phyloP scores from a whole-genome alignment of 768 basidiomycete genomes.

The Leccinum uliginosum region DNA sequence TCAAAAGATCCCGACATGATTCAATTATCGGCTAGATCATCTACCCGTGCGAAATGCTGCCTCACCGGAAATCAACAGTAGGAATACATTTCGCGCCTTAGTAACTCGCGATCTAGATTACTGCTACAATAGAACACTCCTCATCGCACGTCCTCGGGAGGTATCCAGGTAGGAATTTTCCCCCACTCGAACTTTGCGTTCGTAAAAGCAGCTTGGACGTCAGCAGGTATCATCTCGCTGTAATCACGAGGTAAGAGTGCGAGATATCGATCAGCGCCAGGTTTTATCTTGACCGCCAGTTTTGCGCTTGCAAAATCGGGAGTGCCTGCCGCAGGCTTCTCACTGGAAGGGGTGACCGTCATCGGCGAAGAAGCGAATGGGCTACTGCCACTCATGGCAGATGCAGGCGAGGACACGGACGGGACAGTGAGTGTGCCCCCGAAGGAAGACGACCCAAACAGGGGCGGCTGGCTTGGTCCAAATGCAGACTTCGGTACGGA shows the following conservation, averaged over 20 bases:
- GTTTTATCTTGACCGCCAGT: slow-evolving; percentile 33
- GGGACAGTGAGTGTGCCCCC: slow-evolving; percentile 17
- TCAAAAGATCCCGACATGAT: slow-evolving; percentile 11
- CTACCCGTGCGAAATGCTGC: neutral
- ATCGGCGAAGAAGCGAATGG: slow-evolving; percentile 28
- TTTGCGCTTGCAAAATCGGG: slow-evolving; percentile 36
- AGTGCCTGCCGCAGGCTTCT: slow-evolving; percentile 18
- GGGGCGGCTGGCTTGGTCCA: slow-evolving; percentile 13
- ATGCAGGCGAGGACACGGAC: slow-evolving; percentile 11
- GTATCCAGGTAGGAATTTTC: slow-evolving; percentile 70
- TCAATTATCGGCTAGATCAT: slow-evolving; percentile 9
- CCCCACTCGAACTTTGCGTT: slow-evolving; percentile 61
- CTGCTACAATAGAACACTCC: neutral
- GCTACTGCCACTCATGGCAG: slow-evolving; percentile 18
- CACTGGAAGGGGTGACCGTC: slow-evolving; percentile 16
- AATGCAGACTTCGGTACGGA: slow-evolving; percentile 18
- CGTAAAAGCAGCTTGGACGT: slow-evolving; percentile 50
- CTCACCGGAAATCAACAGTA: neutral
- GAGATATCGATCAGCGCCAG: slow-evolving; percentile 54
- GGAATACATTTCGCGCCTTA: slow-evolving; percentile 5
- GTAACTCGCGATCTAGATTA: neutral
- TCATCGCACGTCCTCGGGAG: slow-evolving; percentile 49
- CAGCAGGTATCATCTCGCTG: slow-evolving; percentile 46
- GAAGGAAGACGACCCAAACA: slow-evolving; percentile 27
- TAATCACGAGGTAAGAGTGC: slow-evolving; percentile 56